Conservation (phyloP, 306 rosid genomes). For the Gastrolobium bilobum region DNA sequence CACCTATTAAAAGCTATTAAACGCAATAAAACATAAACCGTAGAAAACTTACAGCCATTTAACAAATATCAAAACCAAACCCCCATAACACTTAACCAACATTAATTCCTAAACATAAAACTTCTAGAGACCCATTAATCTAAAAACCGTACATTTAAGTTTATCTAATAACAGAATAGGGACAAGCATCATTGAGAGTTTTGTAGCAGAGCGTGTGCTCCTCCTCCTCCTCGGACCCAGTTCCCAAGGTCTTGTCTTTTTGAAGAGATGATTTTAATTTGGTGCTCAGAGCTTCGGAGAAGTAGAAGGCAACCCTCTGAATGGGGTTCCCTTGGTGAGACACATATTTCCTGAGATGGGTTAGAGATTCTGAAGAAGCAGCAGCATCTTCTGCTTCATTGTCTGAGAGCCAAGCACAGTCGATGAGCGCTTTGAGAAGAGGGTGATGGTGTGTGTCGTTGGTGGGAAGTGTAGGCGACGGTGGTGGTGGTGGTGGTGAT, state of each 20-base stretch:
- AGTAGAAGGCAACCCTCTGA: conserved; percentile 76
- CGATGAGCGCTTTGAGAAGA: conserved; percentile 67
- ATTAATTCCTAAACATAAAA: no score
- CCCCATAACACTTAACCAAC: no score
- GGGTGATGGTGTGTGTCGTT: conserved; percentile 64
- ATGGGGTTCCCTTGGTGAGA: conserved; percentile 86
- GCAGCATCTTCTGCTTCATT: conserved; percentile 74
- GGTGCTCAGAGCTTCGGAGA: conserved; percentile 66
- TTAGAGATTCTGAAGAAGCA: conserved; percentile 61
- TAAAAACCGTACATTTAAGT: no score
- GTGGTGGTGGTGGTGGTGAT: conserved; percentile 43
- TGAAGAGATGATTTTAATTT: no score
- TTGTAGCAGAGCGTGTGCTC: conserved; percentile 83
- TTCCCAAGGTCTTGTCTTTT: conserved; percentile 44
- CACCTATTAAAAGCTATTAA: no score
- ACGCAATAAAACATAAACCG: no score
- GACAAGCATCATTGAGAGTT: conserved; percentile 91
- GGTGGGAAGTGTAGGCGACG: conserved; percentile 52
- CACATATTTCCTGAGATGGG: conserved; percentile 60
- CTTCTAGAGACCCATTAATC: no score
- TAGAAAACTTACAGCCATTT: no score
- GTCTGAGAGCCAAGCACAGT: conserved; percentile 68
- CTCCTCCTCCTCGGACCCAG: conserved; percentile 59
- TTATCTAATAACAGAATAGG: no score
- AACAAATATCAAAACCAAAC: no score